Evolutionary conservation across 1,284 basidiomycete species (phyloP).

Genomic region (Sanghuangporus sanghuang): DNA sequence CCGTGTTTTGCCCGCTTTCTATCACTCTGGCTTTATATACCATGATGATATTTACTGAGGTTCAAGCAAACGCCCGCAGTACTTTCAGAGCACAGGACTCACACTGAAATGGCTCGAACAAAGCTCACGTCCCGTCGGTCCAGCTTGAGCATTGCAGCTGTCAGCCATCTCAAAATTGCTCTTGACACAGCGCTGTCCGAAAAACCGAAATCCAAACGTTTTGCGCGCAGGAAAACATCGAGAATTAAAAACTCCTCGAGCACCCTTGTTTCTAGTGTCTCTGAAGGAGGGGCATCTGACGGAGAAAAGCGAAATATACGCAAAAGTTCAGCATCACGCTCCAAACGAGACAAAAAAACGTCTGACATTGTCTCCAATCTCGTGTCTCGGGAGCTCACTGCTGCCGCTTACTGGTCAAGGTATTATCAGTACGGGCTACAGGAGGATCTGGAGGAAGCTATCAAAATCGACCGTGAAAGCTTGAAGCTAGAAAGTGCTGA

Average conservation of each 20-base stretch:
- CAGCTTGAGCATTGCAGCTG: neutral
- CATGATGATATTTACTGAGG: too few species aligned
- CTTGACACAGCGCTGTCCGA: neutral
- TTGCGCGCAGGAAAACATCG: neutral
- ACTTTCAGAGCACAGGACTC: neutral
- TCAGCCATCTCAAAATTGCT: neutral
- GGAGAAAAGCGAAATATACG: neutral
- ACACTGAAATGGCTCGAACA: neutral
- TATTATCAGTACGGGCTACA: slow-evolving; percentile 12
- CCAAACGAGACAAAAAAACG: neutral
- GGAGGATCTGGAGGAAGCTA: slow-evolving; percentile 12
- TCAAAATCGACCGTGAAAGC: slow-evolving; percentile 10
- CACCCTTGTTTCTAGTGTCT: neutral
- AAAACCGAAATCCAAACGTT: neutral
- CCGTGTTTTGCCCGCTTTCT: neutral
- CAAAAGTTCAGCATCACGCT: neutral
- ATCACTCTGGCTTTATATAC: neutral
- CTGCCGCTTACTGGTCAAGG: slow-evolving; percentile 8
- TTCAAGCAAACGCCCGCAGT: too few species aligned
- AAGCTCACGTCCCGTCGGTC: slow-evolving; percentile 6
- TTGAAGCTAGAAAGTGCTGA: neutral
- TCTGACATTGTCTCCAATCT: neutral
- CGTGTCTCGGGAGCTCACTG: slow-evolving; percentile 8
- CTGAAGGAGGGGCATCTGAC: neutral
- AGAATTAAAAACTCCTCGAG: neutral